Evolutionary conservation across 441 rosid genomes (phyloP), one percentile per base, ranked within the genome.

Genomic region (Corymbia calophylla): DNA sequence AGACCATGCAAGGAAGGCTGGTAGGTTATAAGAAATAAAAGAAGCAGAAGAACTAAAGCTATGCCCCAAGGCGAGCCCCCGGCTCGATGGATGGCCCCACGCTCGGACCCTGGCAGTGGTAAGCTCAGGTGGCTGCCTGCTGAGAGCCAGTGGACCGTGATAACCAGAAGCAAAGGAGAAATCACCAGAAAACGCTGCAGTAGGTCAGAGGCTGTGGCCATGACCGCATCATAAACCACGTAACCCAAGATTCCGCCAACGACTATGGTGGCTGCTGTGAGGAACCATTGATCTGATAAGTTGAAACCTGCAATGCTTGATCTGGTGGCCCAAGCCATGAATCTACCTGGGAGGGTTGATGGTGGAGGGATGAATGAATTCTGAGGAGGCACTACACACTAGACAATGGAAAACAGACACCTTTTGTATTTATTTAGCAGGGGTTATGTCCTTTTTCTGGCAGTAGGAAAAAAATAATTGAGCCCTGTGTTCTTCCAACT

Each of bases 31-130:
- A 95, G 95, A 82, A 92, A 91, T 88, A 91, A 87, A 66, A 95
- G 96, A 14, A 95, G 92, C 80, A 93, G 87, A 32, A 95, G 32
- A 35, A 94, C 92, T n/a, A 90, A 88, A 27, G 94, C 95, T 11
- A 95, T 92, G 31, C 96, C 96, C 95, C 95, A 94, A 5, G 97
- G 94, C 0, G 95, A 94, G 88, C 95, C 96, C 2, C 96, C 97
- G 6, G 95, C 97, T n/a, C 94, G 88, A 35, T 93, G 97, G 89
- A 94, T 91, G 90, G 95, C 93, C 19, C 89, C 92, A 5, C 94
- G 95, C 93, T 95, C 96, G 0, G 95, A 92, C 73, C 94, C 95
- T 3, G 95, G 94, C 81, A 95, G 89, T 1, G 94, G 94, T 85
- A 95, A 82, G 88, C 77, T 87, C n/a, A 94, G 88, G 29, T 89